Evolutionary conservation across 2,329 filamentous ascomycete species (phyloP), one percentile per base, ranked within the genome.

Genomic region (Hortaea werneckii): DNA sequence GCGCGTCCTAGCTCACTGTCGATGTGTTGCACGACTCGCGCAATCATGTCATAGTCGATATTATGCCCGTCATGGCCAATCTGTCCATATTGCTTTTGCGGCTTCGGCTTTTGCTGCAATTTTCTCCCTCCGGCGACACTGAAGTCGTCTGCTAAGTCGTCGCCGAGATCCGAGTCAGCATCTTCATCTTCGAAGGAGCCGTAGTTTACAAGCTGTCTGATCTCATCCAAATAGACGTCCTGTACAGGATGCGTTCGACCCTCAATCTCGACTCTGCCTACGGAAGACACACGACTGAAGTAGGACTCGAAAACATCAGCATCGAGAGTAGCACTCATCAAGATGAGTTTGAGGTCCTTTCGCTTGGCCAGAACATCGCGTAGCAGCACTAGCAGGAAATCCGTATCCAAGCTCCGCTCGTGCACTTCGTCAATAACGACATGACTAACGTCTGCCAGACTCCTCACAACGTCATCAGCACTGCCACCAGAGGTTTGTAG

Each of bases 291-390:
- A 8, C 50, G 52, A 4, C 73, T 75, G 67, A 96, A 96, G 65
- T 96, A 96, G 46, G 79, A 71, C 53, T 80, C 80, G 64, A 96
- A 96, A 0, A 88, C 80, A 1, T 81, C 77, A 1, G 90, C 88
- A 65, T 98, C 89, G 3, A 96, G 78, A 0, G 90, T 98, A 1
- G 90, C 90, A 65, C 87, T 95, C 92, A 98, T 98, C 32, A 98
- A 73, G 9, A 98, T 81, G 37, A 96, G 76, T 64, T 90, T 95
- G 34, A 96, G 75, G 51, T 94, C 85, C 56, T 80, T 82, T 41
- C 85, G 77, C 54, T 75, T 73, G 47, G 76, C 77, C 53, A 95
- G 67, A 5, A 95, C 86, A 61, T 95, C 85, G 45, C 87, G 80
- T 30, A 98, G 71, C 42, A 98, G 76, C 38, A 89, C 88, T 43